Evolutionary conservation across 352 stramenopile genomes (phyloP).

Genomic region (Pythium chondricola): DNA sequence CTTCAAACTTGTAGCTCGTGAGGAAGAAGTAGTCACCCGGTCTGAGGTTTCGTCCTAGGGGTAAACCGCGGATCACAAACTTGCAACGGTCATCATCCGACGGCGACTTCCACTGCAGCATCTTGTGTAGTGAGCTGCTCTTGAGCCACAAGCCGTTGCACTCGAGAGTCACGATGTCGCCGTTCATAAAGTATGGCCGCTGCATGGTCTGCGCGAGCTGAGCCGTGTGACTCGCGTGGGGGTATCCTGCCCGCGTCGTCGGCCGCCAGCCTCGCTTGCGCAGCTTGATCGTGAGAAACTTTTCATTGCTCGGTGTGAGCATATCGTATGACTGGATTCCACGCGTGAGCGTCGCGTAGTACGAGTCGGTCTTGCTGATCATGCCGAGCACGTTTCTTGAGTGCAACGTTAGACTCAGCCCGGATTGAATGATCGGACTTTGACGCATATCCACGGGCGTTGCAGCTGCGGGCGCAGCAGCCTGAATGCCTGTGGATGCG

Average conservation of each 20-base stretch:
- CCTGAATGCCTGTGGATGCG: no score
- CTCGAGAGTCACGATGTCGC: slow-evolving; percentile 82
- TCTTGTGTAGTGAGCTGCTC: slow-evolving; percentile 65
- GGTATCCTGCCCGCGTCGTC: slow-evolving; percentile 10
- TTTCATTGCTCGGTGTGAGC: slow-evolving; percentile 79
- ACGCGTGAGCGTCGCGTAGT: slow-evolving; percentile 74
- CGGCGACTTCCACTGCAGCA: slow-evolving; percentile 83
- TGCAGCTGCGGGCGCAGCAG: no score
- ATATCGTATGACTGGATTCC: slow-evolving; percentile 74
- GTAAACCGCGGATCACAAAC: slow-evolving; percentile 78
- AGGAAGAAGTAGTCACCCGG: slow-evolving; percentile 86
- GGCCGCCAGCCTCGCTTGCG: slow-evolving; percentile 70
- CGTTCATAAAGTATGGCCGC: slow-evolving; percentile 72
- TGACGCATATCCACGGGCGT: neutral
- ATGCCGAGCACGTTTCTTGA: slow-evolving; percentile 58
- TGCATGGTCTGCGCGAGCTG: slow-evolving; percentile 13
- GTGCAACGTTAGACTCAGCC: slow-evolving; percentile 72
- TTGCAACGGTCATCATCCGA: slow-evolving; percentile 82
- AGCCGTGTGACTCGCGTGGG: neutral
- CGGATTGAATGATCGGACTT: slow-evolving; percentile 59
- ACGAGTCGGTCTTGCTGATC: slow-evolving; percentile 83
- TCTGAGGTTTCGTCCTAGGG: slow-evolving; percentile 60
- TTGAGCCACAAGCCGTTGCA: slow-evolving; percentile 84
- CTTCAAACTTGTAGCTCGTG: slow-evolving; percentile 81
- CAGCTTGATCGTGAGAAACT: slow-evolving; percentile 73